Evolutionary conservation across 805 yeast species (phyloP), one percentile per base, ranked within the genome.

Genomic region (Lipomyces oligophaga): DNA sequence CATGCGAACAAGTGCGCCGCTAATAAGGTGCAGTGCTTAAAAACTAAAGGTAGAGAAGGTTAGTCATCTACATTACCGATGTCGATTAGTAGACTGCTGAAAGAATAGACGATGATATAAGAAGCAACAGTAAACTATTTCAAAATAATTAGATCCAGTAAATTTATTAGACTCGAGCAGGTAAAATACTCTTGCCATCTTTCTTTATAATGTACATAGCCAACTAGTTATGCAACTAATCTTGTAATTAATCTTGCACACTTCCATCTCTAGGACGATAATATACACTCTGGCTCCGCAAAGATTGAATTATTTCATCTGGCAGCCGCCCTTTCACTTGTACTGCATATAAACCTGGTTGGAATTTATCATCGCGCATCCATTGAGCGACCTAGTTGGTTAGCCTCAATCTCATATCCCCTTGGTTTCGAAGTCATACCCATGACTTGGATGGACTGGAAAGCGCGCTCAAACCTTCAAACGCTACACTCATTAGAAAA

Each of bases 251-350:
- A 34, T 70, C 74, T 54, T 66, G 70, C 10, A 65, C 74, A 34
- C 70, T 64, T 28, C 98, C 98, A 64, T 93, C 98, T 66, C 98
- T 77, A 30, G 98, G 97, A 53, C 97, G 78, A 67, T 93, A 93
- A 44, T 78, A 79, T 35, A 85, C 76, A n/a, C 85, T 86, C 56
- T 81, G 83, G 13, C 76, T 76, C 33, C 80, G 81, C 61, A 93
- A 70, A 43, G 81, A 84, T 34, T 77, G 79, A 5, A 84, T 76
- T 30, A 87, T 79, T 55, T 90, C 96, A 5, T 84, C 85, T 1
- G 97, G 97, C 40, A 93, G 70, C 59, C 86, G 81, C 28, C 98
- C 98, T 57, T 80, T 83, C 5, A 93, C 90, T 61, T 90, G 85
- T 25, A 89, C 95, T 0, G 98, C 98, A 59, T 93, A 63, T 24